Base-by-base conservation (phyloP, 768 basidiomycete species). In the Suillus spraguei region DNA sequence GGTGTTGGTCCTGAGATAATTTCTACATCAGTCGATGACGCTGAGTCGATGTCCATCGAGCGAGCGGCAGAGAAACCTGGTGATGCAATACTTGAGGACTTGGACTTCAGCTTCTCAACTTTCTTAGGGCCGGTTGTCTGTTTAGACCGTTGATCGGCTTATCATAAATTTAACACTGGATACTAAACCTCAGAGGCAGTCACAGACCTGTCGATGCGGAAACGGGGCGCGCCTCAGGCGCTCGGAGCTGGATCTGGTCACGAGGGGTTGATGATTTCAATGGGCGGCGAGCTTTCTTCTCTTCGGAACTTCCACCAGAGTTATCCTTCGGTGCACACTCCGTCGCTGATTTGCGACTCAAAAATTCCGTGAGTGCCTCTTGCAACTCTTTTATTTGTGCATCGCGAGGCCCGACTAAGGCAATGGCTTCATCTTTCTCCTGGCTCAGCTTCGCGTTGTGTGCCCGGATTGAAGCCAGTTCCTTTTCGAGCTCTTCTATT, bases 11-110 rank as follows among this genome's bases (percentile, higher is more conserved):
- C 56, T 32, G 56, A 28, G 17, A 42, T 20, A 28, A 58, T 58
- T 58, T 58, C 56, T 11, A 58, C 56, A 28, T 58, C 56, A 22
- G 56, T 58, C 17, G 56, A 58, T 41, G 56, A 58, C 10, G 56
- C 56, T 8, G 56, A 58, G 56, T 58, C 56, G 5, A 58, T 32
- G 17, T 58, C 56, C 39, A 42, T 41, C 20, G 56, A 24, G 17
- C 38, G 39, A 13, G 28, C 28, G 28, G 28, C n/a, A 3, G 56
- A 41, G 39, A 32, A 20, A 42, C 56, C 10, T 4, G 28, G 39
- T 20, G 16, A 38, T 56, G 33, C 33, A n/a, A 20, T 53, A 20
- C 52, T 35, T 53, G 56, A 20, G 28, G 55, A 56, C 38, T 56
- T 56, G 38, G 55, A 58, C 39, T 58, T 58, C 55, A 28, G 24